Conservation (phyloP, 495 filamentous ascomycete species). For the Geopyxis carbonaria region DNA sequence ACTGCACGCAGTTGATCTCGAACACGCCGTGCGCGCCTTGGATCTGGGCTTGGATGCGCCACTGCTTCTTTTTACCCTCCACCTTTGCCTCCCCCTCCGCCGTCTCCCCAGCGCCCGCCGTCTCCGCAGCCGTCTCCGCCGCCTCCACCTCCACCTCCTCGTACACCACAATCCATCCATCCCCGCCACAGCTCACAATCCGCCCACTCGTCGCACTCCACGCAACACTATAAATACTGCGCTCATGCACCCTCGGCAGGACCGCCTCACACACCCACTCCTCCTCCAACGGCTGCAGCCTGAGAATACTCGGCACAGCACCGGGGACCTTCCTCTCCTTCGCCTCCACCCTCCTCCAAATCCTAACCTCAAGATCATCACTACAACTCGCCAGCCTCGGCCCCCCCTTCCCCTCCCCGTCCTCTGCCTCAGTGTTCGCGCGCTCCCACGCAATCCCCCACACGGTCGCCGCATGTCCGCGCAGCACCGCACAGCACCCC, state of each 20-base stretch:
- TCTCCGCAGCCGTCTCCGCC: constrained; percentile 16
- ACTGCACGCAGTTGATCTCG: constrained; percentile 79
- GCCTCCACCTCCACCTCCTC: constrained; percentile 32
- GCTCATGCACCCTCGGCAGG: constrained; percentile 57
- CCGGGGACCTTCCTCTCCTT: constrained; percentile 20
- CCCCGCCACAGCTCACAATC: constrained; percentile 68
- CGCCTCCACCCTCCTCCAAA: constrained; percentile 47
- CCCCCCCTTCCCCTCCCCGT: constrained; percentile 17
- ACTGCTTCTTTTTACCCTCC: constrained; percentile 33
- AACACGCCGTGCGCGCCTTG: constrained; percentile 70
- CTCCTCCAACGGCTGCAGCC: constrained; percentile 51
- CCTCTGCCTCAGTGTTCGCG: constrained; percentile 27
- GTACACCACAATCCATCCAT: constrained; percentile 72
- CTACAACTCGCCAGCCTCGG: constrained; percentile 57
- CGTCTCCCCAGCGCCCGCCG: constrained; percentile 25
- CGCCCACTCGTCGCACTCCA: constrained; percentile 65
- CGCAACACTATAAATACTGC: constrained; percentile 59
- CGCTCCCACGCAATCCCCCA: constrained; percentile 76
- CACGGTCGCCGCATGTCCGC: constrained; percentile 64
- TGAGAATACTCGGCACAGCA: constrained; percentile 64
- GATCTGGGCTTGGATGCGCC: constrained; percentile 48
- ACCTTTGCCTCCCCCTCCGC: constrained; percentile 30
- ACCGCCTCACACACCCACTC: constrained; percentile 57
- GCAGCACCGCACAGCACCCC: constrained; percentile 68
- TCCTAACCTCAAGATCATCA: constrained; percentile 55